Evolutionary conservation across 176 grass and related monocot genomes (phyloP), one percentile per base, ranked within the genome.

Genomic region (Dactylis glomerata): DNA sequence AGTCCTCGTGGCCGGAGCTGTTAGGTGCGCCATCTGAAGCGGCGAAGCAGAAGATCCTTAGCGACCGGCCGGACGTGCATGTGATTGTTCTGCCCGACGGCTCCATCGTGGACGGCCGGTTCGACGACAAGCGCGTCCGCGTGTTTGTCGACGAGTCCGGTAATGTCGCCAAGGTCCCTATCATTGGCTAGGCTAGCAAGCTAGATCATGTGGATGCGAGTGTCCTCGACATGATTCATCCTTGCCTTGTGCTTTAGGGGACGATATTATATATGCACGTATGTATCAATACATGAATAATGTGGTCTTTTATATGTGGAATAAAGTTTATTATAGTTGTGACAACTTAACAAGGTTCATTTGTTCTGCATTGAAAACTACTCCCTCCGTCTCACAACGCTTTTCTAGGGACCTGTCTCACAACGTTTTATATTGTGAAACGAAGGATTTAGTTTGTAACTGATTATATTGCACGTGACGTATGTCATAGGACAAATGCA

Each of bases 1-100:
- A 88, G 49, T 71, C 62, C 38, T 47, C 73, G 5, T 88, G 86
- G 86, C 80, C 86, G 28, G 86, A 92, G 83, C 27, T 79, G 79
- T 2, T 69, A 38, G 37, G 79, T 19, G 16, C 22, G 78, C 86
- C 84, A 45, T 68, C 30, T 1, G 75, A 66, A 73, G 80, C 5
- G 15, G 80, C 86, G 2, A 87, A 83, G 86, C 22, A 27, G 3
- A 87, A 77, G 79, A 87, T 87, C 73, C 62, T 77, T 2, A 12
- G 5, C 1, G 79, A 87, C 73, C 86, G 72, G 3, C 38, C 80
- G 61, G 80, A 83, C 38, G 73, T 87, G 30, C 3, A 55, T 19
- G 80, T 86, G 22, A 3, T n/a, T 14, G 40, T 78, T 24, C 17
- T 68, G 47, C 59, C 49, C 52, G 52, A 44, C 9, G 82, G 89